A percentile compares a stretch with the other conserved stretches of the same genome.
Evolutionary conservation across 1,284 basidiomycete species (phyloP).

Genomic region (Ganoderma boninense): DNA sequence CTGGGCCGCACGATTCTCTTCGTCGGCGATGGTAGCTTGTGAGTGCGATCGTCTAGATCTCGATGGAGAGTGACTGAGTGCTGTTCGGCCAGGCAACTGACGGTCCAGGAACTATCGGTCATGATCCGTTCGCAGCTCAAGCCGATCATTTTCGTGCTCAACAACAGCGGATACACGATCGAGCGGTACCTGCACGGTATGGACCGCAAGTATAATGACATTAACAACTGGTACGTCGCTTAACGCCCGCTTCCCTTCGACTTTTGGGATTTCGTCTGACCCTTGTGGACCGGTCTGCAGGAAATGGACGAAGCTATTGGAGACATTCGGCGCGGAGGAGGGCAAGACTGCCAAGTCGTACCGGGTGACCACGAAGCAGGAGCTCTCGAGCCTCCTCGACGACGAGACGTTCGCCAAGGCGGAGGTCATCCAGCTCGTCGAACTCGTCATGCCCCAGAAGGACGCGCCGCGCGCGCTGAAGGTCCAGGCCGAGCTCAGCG

Average conservation of each 20-base stretch:
- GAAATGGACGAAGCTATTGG: conserved; percentile 69
- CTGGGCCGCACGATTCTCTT: conserved; percentile 83
- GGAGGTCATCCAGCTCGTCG: conserved; percentile 78
- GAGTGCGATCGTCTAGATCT: conserved; percentile 36
- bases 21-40: conserved; percentile 86
- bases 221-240: conserved; percentile 62
- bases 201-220: conserved; percentile 74
- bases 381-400: conserved; percentile 70
- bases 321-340: conserved; percentile 63
- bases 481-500: conserved; percentile 58
- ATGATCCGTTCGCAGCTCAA: conserved; percentile 76
- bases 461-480: conserved; percentile 78
- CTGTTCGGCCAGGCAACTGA: conserved; percentile 61
- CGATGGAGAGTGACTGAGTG: background rate
- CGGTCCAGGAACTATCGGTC: conserved; percentile 80
- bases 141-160: conserved; percentile 87
- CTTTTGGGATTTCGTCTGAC: background rate
- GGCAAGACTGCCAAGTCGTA: conserved; percentile 70
- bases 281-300: conserved; percentile 27
- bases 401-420: conserved; percentile 65
- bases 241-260: background rate
- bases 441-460: conserved; percentile 77
- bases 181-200: conserved; percentile 84
- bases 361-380: conserved; percentile 68
- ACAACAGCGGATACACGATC: conserved; percentile 92